Base-by-base conservation (phyloP, 495 filamentous ascomycete species). In the Trichoderma orchidacearum region DNA sequence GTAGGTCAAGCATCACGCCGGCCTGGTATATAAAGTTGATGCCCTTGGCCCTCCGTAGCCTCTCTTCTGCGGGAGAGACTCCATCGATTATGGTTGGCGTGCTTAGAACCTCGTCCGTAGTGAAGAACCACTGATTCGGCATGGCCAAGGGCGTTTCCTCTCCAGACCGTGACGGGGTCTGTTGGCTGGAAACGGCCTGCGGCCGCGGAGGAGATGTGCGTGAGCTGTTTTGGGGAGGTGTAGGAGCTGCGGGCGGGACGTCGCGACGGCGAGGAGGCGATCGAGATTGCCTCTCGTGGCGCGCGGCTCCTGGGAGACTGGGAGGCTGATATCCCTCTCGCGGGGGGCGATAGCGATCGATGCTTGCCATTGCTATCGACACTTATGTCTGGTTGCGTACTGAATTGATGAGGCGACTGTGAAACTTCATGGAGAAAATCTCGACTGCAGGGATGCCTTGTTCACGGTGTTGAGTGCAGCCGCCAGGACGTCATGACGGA, bases 11-110 rank as follows among this genome's bases (percentile, higher is more conserved):
- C 74, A 95, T 81, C 56, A 97, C 88, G 58, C 92, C 93, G 53
- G 90, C 89, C 68, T 95, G 90, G 60, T 85, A 80, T 63, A 98
- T 95, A 75, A 98, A 98, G 67, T 96, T 93, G 59, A 94, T 85
- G 41, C 92, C 91, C 67, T 97, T 97, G 56, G 84, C 82, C 54
- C 93, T 84, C 52, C 84, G 76, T 50, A 85, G 76, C 34, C 86
- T 76, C 70, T 97, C 94, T 63, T 86, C 79, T 15, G 84, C 81
- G 12, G 82, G 73, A 1, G 81, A 62, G 61, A 97, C 79, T 32
- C 91, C 91, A 59, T 95, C 89, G 0, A 91, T 67, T 55, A 90
- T 84, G 53, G 89, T 94, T 2, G 93, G 93, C 7, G 90, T 84
- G 58, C 82, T 85, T 30, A 75, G 71, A 17, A 96, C 78, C 68